Evolutionary conservation across 2,329 filamentous ascomycete genomes (phyloP).

Genomic region (Blastomyces silverae): DNA sequence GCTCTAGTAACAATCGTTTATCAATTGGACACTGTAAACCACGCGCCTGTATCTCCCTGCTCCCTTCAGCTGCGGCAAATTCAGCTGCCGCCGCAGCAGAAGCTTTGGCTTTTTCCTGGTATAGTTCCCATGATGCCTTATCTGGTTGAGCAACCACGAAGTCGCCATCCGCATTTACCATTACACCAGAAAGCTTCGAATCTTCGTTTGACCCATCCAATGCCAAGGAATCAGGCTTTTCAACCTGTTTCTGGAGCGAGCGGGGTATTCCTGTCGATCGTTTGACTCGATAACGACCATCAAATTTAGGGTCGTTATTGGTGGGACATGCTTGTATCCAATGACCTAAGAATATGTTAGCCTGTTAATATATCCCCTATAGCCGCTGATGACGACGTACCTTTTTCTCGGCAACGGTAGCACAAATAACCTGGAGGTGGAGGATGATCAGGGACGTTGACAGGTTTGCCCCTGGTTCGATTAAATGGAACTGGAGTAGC

Average conservation of each 20-base stretch:
- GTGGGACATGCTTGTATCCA: conserved; percentile 98
- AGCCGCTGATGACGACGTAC: conserved; percentile 30
- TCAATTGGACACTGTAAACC: conserved; percentile 92
- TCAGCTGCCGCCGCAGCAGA: conserved; percentile 75
- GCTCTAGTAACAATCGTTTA: conserved; percentile 96
- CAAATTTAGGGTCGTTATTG: conserved; percentile 95
- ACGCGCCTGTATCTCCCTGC: conserved; percentile 79
- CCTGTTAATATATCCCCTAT: conserved; percentile 11
- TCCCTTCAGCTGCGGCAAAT: conserved; percentile 67
- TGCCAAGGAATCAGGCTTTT: conserved; percentile 72
- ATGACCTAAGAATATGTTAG: conserved; percentile 54
- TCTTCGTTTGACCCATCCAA: conserved; percentile 73
- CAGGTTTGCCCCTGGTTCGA: conserved; percentile 33
- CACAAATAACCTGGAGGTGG: conserved; percentile 92
- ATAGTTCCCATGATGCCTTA: conserved; percentile 93
- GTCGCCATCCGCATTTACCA: conserved; percentile 96
- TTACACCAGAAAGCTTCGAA: conserved; percentile 76
- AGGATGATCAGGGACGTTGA: conserved; percentile 83
- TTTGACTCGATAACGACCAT: conserved; percentile 88
- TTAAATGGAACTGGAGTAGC: conserved; percentile 41
- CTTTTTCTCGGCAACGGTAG: conserved; percentile 92
- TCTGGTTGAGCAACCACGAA: conserved; percentile 96
- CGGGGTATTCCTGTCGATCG: conserved; percentile 94
- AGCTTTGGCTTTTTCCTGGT: conserved; percentile 87
- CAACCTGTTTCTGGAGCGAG: conserved; percentile 90